Percentiles rank a stretch among this genome's conserved stretches.
Evolutionary conservation across 306 rosid genomes (phyloP).

Genomic region (Notholithocarpus densiflorus): DNA sequence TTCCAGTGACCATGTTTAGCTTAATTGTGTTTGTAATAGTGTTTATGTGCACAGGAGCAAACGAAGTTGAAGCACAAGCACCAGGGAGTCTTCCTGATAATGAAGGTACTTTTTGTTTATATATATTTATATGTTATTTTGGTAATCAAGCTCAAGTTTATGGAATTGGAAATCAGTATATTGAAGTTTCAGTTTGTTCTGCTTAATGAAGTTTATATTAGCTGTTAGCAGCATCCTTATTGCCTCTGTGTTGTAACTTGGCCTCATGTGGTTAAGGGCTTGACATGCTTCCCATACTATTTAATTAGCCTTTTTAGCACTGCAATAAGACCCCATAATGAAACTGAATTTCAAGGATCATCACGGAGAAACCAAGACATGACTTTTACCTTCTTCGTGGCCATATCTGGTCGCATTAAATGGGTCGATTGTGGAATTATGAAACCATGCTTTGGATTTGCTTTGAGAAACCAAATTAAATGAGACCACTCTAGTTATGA

Average conservation of each 20-base stretch:
- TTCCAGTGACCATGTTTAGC: neutral
- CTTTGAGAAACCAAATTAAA: no score
- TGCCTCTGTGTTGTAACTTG: no score
- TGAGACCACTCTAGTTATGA: no score
- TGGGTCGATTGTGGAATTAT: no score
- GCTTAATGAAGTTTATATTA: neutral
- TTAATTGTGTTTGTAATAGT: neutral
- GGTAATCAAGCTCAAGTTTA: neutral
- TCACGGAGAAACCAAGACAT: neutral
- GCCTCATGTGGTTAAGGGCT: neutral
- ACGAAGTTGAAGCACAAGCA: conserved; percentile 12
- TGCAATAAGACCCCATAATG: no score
- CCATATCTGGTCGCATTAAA: no score
- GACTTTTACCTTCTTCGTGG: no score
- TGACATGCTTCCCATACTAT: neutral
- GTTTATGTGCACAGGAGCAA: conserved; percentile 3
- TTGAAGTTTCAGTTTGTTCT: neutral
- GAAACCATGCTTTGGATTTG: no score
- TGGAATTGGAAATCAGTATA: neutral
- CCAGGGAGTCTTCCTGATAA: conserved; percentile 19
- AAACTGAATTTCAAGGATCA: no score
- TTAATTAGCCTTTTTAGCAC: no score
- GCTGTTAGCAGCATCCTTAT: no score
- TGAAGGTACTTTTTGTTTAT: conserved; percentile 18
- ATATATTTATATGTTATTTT: neutral